Conservation (phyloP, 2,329 filamentous ascomycete species). For the Penicillium sp. region DNA sequence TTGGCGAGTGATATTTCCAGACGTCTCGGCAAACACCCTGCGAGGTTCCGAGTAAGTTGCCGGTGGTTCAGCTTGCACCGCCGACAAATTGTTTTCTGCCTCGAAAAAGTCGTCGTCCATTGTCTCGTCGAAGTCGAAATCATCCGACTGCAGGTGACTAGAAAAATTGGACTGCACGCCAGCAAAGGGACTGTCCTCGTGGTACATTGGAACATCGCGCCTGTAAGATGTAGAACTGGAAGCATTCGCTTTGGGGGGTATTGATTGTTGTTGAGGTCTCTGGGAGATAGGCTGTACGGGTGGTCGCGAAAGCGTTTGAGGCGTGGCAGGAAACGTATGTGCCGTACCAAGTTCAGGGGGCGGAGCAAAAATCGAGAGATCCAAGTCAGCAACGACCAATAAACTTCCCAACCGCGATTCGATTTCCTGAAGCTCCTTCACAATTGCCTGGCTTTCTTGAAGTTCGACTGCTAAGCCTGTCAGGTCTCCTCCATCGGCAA, state of each 20-base stretch:
- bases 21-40: slow-evolving; percentile 39
- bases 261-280: background rate
- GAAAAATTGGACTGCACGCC: background rate
- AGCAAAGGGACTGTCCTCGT: background rate
- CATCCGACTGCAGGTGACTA: too few species aligned
- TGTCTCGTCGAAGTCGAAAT: slow-evolving; percentile 22
- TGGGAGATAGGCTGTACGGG: slow-evolving; percentile 1
- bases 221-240: background rate
- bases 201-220: background rate
- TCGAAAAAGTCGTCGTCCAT: slow-evolving; percentile 47
- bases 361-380: slow-evolving; percentile 16
- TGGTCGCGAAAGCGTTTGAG: slow-evolving; percentile 16
- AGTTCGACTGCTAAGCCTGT: slow-evolving; percentile 30
- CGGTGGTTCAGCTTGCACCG: slow-evolving; percentile 23
- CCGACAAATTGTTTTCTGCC: slow-evolving; percentile 32
- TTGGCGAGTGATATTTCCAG: slow-evolving; percentile 32
- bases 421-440: slow-evolving; percentile 30
- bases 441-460: slow-evolving; percentile 29
- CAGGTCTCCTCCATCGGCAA: slow-evolving; percentile 32
- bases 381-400: slow-evolving; percentile 28
- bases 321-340: slow-evolving; percentile 13
- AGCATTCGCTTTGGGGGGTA: background rate
- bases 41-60: slow-evolving; percentile 22
- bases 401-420: slow-evolving; percentile 32
- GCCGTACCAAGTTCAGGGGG: background rate